Conservation (phyloP, 306 rosid species). For the Cicer bijugum region DNA sequence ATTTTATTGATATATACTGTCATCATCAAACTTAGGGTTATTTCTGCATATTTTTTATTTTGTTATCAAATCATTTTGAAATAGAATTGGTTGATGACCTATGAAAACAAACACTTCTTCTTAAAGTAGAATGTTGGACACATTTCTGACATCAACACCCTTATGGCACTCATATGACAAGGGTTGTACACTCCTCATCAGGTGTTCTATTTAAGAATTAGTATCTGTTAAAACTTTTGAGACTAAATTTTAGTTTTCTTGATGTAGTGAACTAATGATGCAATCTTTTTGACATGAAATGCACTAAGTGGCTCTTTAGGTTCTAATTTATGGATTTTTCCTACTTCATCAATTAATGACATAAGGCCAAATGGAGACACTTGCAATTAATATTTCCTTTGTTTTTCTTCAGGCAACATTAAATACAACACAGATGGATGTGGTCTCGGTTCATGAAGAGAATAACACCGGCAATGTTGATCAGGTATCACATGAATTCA, state of each 20-base stretch:
- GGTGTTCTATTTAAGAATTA: not conserved
- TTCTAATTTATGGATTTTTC: conserved; percentile 3
- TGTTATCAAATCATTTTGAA: conserved; percentile 17
- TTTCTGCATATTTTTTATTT: conserved; percentile 19
- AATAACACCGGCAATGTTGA: conserved; percentile 45
- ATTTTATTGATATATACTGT: conserved; percentile 21
- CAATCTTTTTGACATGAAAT: conserved; percentile 14
- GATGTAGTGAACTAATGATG: not conserved
- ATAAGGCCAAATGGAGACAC: conserved; percentile 19
- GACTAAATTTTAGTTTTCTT: no score
- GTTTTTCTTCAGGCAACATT: conserved; percentile 58
- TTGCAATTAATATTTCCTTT: conserved; percentile 24
- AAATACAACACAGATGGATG: conserved; percentile 57
- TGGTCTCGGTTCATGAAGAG: conserved; percentile 59
- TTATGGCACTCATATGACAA: not conserved
- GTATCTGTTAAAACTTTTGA: no score
- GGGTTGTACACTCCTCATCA: not conserved
- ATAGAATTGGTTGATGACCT: conserved; percentile 9
- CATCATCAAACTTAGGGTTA: conserved; percentile 20
- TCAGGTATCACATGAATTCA: conserved; percentile 60
- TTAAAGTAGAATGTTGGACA: not conserved
- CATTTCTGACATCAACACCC: not conserved
- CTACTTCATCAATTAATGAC: conserved; percentile 15
- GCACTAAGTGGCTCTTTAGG: conserved; percentile 18
- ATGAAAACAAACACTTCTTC: not conserved